A percentile compares a stretch with the other conserved stretches of the same genome.
These are phyloP conservation scores for Fusarium sp. DNA, from an alignment of 2,329 filamentous ascomycete genomes.

Conservation along the genomic window DNA sequence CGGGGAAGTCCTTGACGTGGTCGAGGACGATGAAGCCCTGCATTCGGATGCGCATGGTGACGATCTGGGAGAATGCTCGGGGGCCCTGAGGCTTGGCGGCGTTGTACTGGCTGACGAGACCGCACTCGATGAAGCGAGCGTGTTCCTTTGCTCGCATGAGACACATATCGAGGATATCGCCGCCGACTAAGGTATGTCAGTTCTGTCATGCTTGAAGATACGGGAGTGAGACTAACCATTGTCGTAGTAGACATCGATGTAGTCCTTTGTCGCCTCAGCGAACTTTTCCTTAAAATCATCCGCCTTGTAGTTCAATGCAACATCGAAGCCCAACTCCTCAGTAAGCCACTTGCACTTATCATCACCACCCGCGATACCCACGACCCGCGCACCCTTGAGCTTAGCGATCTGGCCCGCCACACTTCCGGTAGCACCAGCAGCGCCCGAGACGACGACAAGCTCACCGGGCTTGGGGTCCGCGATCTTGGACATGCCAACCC, in stretches of 20 bases:
- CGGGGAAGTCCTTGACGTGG: constrained; percentile 64
- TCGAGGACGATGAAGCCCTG: constrained; percentile 81
- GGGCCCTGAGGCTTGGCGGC: constrained; percentile 61
- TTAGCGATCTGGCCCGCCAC: constrained; percentile 82
- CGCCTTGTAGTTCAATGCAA: constrained; percentile 74
- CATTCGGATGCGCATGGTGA: constrained; percentile 66
- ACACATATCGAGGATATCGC: constrained; percentile 73
- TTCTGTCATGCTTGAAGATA: rapidly evolving
- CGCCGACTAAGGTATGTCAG: constrained; percentile 59
- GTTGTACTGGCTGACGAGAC: constrained; percentile 76
- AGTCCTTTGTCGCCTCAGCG: constrained; percentile 63
- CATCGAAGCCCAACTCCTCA: constrained; percentile 71
- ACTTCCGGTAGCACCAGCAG: constrained; percentile 79
- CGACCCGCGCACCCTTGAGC: constrained; percentile 68
- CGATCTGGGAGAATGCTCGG: constrained; percentile 62
- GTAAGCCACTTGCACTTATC: constrained; percentile 74
- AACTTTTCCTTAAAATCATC: constrained; percentile 67
- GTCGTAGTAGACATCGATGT: constrained; percentile 77
- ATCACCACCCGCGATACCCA: constrained; percentile 71
- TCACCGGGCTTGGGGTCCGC: constrained; percentile 74
- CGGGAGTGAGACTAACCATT: constrained; percentile 53
- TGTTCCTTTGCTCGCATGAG: constrained; percentile 67
- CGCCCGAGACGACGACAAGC: constrained; percentile 79
- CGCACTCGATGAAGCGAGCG: constrained; percentile 77
- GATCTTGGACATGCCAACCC: constrained; percentile 76